Conservation (phyloP, 345 rosid genomes). For the Moricandia moricandioides region DNA sequence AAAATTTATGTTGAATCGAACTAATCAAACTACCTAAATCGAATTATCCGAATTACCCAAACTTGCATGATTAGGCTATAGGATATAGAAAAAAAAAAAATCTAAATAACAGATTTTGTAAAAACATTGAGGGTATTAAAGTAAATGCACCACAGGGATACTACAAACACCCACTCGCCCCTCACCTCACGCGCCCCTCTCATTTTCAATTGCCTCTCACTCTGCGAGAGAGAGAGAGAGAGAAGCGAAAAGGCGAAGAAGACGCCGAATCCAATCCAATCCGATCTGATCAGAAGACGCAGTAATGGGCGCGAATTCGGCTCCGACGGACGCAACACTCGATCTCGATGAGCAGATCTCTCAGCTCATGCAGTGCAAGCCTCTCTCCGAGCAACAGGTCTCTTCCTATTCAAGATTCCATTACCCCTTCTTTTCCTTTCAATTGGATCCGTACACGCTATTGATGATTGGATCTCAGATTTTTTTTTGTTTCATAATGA, state of each 20-base stretch:
- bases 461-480: constrained; percentile 22
- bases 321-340: constrained; percentile 50
- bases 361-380: constrained; percentile 68
- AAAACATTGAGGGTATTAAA: neutral
- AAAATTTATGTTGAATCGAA: too few relatives aligned
- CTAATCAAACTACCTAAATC: too few relatives aligned
- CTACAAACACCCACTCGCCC: constrained; percentile 34
- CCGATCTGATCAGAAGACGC: neutral
- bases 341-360: neutral
- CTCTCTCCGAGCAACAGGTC: constrained; percentile 79
- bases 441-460: constrained; percentile 4
- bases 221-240: constrained; percentile 27
- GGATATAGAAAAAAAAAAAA: too few relatives aligned
- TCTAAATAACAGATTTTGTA: too few relatives aligned
- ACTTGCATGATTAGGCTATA: too few relatives aligned
- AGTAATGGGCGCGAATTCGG: constrained; percentile 37
- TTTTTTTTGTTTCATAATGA: neutral
- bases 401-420: neutral
- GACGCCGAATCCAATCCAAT: constrained; percentile 17
- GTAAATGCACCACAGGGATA: neutral
- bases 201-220: constrained; percentile 30
- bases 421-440: neutral
- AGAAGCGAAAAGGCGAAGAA: constrained; percentile 22
- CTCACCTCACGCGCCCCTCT: constrained; percentile 36
- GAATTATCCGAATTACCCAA: too few relatives aligned